Evolutionary conservation across 2,329 filamentous ascomycete species (phyloP), one percentile per base, ranked within the genome.

Genomic region (Fusarium incarnatum): DNA sequence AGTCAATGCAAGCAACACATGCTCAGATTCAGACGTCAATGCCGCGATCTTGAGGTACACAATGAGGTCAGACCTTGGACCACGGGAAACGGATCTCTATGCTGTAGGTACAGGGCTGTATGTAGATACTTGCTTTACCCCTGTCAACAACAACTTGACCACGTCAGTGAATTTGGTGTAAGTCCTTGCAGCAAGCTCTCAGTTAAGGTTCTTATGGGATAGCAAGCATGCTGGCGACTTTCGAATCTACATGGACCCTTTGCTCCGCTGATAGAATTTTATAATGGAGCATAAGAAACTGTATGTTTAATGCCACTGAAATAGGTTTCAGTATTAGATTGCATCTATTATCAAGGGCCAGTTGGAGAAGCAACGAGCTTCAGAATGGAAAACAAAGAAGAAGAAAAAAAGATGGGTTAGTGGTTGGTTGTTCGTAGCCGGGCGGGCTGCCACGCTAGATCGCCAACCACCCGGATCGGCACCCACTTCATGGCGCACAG

Each of bases 401-500:
- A 9, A 41, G 56, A 45, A 46, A 63, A 59, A 64, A 42, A 62
- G 49, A 20, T 30, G 66, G 49, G n/a, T 30, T 30, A 49, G 61
- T 63, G 63, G 49, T 58, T 60, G 50, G 53, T 37, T 52, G 22
- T 23, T 52, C 18, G 18, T 25, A 37, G 28, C 54, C 32, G 47
- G 50, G 55, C 49, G 63, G 61, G 56, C 68, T 72, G 54, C 68
- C 68, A 71, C 68, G 68, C 68, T 69, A 68, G 68, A 71, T 72
- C 68, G 64, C 64, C 68, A 56, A 62, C 65, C 64, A 67, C 61
- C 65, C 59, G 42, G 57, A 63, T 63, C 46, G 47, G 42, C 48
- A 62, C 67, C 67, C 59, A 57, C 56, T 63, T 56, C 60, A 59
- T 50, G 42, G 37, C 45, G 48, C 56, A 59, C 65, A 57, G 54